Conservation (phyloP, 2,329 filamentous ascomycete genomes). For the Pseudocercospora cruenta region DNA sequence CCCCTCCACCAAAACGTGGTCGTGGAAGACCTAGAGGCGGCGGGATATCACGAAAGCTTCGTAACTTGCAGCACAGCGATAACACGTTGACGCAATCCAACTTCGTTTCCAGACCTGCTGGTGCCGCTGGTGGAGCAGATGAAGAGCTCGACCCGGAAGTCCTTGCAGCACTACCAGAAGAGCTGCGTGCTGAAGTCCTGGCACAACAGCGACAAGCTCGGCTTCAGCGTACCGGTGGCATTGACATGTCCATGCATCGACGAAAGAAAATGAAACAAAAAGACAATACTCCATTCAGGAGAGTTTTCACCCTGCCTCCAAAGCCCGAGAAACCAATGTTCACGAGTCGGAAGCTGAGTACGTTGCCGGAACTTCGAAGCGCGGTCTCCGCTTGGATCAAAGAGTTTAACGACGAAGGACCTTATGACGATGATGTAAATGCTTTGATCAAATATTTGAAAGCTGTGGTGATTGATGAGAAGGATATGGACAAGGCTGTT, state of each 20-base stretch:
- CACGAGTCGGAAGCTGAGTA: conserved; percentile 60
- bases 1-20: conserved; percentile 70
- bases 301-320: conserved; percentile 53
- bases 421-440: conserved; percentile 76
- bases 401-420: conserved; percentile 72
- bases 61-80: conserved; percentile 51
- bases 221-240: conserved; percentile 56
- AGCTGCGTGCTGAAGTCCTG: conserved; percentile 76
- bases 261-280: conserved; percentile 29
- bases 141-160: conserved; percentile 70
- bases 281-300: conserved; percentile 38
- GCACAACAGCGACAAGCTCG: conserved; percentile 68
- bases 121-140: conserved; percentile 41
- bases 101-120: conserved; percentile 56
- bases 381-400: conserved; percentile 77
- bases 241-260: conserved; percentile 40
- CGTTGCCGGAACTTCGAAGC: conserved; percentile 67
- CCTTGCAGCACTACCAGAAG: conserved; percentile 79
- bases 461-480: conserved; percentile 73
- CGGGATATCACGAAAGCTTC: conserved; percentile 47
- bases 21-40: conserved; percentile 46
- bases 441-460: conserved; percentile 74
- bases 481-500: conserved; percentile 74
- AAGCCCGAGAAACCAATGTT: conserved; percentile 62
- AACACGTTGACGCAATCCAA: conserved; percentile 72